phyloP scores from a whole-genome alignment of 2,329 filamentous ascomycete genomes.

The Huntiella savannae region DNA sequence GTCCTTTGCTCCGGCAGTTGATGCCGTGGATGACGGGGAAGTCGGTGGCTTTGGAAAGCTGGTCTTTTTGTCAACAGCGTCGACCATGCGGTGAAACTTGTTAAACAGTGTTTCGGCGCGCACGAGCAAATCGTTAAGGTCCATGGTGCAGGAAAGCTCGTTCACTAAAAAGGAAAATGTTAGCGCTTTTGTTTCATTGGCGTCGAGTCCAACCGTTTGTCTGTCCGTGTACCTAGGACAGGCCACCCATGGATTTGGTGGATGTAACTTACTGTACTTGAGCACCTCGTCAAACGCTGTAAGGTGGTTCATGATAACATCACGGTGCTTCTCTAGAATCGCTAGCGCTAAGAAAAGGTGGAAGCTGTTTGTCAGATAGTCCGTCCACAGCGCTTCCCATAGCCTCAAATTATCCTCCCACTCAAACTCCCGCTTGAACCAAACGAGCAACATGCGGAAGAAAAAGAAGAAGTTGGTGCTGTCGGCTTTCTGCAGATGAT shows the following conservation, averaged over 20 bases:
- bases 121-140: slow-evolving; percentile 68
- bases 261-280: slow-evolving; percentile 57
- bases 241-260: not conserved
- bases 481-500: slow-evolving; percentile 74
- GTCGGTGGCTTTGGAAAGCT: slow-evolving; percentile 46
- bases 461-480: slow-evolving; percentile 99
- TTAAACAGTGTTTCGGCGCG: slow-evolving; percentile 77
- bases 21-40: slow-evolving; percentile 10
- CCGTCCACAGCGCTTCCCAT: slow-evolving; percentile 92
- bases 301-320: slow-evolving; percentile 88
- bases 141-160: slow-evolving; percentile 82
- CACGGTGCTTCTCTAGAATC: slow-evolving; percentile 87
- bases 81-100: slow-evolving; percentile 71
- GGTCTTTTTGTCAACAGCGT: slow-evolving; percentile 79
- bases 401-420: slow-evolving; percentile 73
- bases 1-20: slow-evolving; percentile 13
- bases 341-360: slow-evolving; percentile 88
- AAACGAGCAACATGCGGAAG: slow-evolving; percentile 95
- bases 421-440: slow-evolving; percentile 94
- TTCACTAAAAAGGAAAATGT: slow-evolving; percentile 44
- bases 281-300: slow-evolving; percentile 91
- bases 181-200: not conserved
- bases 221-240: too few relatives aligned
- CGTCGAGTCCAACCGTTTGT: too few relatives aligned
- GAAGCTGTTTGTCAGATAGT: slow-evolving; percentile 73